Evolutionary conservation across 2,329 filamentous ascomycete species (phyloP), one percentile per base, ranked within the genome.

Genomic region (Penicillium sp.): DNA sequence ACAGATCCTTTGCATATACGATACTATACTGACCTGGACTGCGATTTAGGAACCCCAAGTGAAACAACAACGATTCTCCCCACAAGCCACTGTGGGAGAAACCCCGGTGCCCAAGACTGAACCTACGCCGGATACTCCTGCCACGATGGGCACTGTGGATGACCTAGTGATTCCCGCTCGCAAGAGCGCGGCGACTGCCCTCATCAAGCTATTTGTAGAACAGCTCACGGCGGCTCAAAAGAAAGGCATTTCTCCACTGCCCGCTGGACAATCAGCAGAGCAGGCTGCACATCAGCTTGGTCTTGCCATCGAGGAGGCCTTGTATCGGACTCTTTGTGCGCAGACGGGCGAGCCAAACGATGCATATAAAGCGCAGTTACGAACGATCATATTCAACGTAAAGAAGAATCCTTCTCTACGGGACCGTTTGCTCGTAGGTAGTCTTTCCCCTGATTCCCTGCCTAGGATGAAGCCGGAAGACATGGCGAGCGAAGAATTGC

Each of bases 401-500:
- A 96, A 96, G 80, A 87, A 86, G 67, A 99, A 99, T 70, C 75
- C 85, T 48, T 85, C 91, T 61, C 79, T 99, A 37, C 84, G 89
- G 46, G 83, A 87, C 64, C 84, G 88, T 33, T 78, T 99, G 46
- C 78, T 97, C n/a, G 83, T 83, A 55, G 84, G 85, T 46, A 84
- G 81, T 26, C 77, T 97, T 29, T 84, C 86, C 6, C 85, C 93
- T 0, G 78, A 87, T n/a, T 84, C 85, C 50, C 80, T 99, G 39
- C 89, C 90, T n/a, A 83, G 84, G 46, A 97, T 99, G 94, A 87
- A 85, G 12, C 84, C 89, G 1, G 89, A 94, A 66, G 90, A 97
- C 66, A 90, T 99, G 80, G 91, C 91, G 1, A 96, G 90, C 50
- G 89, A 95, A 59, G 92, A 97, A 69, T 81, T 92, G 66, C 91